Conservation (phyloP, 768 basidiomycete genomes). For the Leccinum variicolor region DNA sequence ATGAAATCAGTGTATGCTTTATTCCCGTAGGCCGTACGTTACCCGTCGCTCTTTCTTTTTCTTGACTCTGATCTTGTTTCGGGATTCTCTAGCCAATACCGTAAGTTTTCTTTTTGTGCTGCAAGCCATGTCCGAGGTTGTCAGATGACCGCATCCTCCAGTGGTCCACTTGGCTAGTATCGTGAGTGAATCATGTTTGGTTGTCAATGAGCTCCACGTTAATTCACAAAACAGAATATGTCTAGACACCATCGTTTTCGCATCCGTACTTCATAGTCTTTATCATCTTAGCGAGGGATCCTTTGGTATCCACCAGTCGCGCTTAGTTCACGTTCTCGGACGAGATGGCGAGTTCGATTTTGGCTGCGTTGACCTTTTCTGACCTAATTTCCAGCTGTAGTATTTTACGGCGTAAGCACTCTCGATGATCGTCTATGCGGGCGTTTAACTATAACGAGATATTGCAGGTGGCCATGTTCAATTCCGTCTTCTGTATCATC, state of each 20-base stretch:
- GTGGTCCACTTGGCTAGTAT: slow-evolving; percentile 11
- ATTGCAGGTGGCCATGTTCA: slow-evolving; percentile 7
- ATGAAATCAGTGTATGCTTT: slow-evolving; percentile 11
- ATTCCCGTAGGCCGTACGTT: slow-evolving; percentile 9
- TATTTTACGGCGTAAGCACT: slow-evolving; percentile 15
- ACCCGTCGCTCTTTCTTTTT: neutral
- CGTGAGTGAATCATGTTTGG: slow-evolving; percentile 6
- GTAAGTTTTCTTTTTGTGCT: slow-evolving; percentile 8
- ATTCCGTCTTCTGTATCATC: slow-evolving; percentile 3
- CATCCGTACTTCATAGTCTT: slow-evolving; percentile 4
- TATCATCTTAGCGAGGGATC: neutral
- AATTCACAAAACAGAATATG: slow-evolving; percentile 7
- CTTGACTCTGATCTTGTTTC: neutral
- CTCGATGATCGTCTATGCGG: neutral
- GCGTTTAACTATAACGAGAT: too few species aligned
- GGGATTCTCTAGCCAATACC: neutral
- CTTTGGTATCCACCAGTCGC: neutral
- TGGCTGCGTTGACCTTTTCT: neutral
- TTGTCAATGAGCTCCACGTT: neutral
- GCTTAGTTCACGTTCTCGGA: slow-evolving; percentile 13
- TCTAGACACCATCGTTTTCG: slow-evolving; percentile 14
- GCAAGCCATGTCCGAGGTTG: neutral
- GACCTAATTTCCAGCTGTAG: slow-evolving; percentile 3
- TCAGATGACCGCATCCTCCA: neutral
- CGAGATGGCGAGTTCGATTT: slow-evolving; percentile 21